Evolutionary conservation across 2,329 filamentous ascomycete species (phyloP), one percentile per base, ranked within the genome.

Genomic region (Neofusicoccum laricinum): DNA sequence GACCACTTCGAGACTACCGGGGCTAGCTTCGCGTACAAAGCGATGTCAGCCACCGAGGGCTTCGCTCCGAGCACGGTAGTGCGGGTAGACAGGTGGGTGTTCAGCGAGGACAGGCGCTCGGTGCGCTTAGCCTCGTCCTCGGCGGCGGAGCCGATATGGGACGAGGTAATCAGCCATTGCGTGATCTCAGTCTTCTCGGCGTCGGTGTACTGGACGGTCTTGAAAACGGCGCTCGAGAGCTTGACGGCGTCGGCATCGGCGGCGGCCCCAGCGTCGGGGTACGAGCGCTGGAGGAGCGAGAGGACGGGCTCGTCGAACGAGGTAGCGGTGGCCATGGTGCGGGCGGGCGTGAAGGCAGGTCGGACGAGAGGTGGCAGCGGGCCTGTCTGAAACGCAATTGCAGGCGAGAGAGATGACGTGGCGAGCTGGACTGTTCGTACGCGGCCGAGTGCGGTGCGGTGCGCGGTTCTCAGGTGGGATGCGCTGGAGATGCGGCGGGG

Each of bases 21-120:
- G 1, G 89, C 90, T 38, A 97, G 84, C 62, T 89, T 85, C 68
- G 90, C 84, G 83, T 95, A 97, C 72, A 95, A 83, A 70, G 91
- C 90, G 66, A 96, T 84, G 73, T 97, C 93, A 67, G 92, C 93
- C 75, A 90, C 86, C 70, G 91, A 96, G 61, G 93, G 92, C 83
- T 97, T 97, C 76, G 85, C 85, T 71, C 94, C 94, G 67, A 98
- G 88, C 43, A 97, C 82, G 45, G 93, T 97, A 66, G 93, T 96
- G 70, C 92, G 92, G 69, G 90, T 91, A 65, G 92, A 89, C 67
- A 98, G 88, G 80, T 97, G 92, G 65, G 86, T 84, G 83, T 98
- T 97, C 71, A 98, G 86, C 63, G 88, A 86, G 65, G 89, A 86
- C 68, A 97, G 86, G 66, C 93, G 89, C 68, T 87, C 84, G 34